Evolutionary conservation across 2,329 filamentous ascomycete species (phyloP).

Genomic region (Ascochyta koolunga): DNA sequence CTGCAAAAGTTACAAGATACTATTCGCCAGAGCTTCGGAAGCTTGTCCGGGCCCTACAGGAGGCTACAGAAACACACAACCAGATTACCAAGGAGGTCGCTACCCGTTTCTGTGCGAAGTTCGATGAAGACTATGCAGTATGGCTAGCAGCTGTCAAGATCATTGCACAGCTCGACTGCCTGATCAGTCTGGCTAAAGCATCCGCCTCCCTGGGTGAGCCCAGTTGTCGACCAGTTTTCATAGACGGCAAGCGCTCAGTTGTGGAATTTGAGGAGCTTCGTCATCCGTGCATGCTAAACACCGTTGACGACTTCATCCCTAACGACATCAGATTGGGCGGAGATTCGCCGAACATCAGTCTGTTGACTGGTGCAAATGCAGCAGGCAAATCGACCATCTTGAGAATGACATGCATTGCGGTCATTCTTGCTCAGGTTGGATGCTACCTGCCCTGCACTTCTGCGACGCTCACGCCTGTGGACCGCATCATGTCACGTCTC

Average conservation of each 20-base stretch:
- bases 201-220: slow-evolving; percentile 84
- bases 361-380: slow-evolving; percentile 94
- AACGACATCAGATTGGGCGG: slow-evolving; percentile 92
- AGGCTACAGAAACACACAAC: slow-evolving; percentile 90
- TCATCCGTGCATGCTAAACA: slow-evolving; percentile 91
- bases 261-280: slow-evolving; percentile 92
- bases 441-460: slow-evolving; percentile 86
- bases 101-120: slow-evolving; percentile 80
- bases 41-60: slow-evolving; percentile 85
- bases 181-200: slow-evolving; percentile 90
- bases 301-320: slow-evolving; percentile 92
- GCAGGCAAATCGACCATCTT: slow-evolving; percentile 96
- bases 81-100: slow-evolving; percentile 90
- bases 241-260: slow-evolving; percentile 81
- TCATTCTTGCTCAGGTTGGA: slow-evolving; percentile 96
- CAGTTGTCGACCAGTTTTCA: slow-evolving; percentile 85
- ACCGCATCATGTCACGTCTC: slow-evolving; percentile 97
- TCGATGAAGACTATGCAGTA: slow-evolving; percentile 81
- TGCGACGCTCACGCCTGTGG: slow-evolving; percentile 85
- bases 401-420: slow-evolving; percentile 94
- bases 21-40: slow-evolving; percentile 85
- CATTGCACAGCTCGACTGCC: slow-evolving; percentile 89
- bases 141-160: slow-evolving; percentile 93
- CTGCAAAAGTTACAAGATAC: slow-evolving; percentile 86
- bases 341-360: slow-evolving; percentile 77